Conservation (phyloP, 2,329 filamentous ascomycete species). For the Lachnellula suecica region DNA sequence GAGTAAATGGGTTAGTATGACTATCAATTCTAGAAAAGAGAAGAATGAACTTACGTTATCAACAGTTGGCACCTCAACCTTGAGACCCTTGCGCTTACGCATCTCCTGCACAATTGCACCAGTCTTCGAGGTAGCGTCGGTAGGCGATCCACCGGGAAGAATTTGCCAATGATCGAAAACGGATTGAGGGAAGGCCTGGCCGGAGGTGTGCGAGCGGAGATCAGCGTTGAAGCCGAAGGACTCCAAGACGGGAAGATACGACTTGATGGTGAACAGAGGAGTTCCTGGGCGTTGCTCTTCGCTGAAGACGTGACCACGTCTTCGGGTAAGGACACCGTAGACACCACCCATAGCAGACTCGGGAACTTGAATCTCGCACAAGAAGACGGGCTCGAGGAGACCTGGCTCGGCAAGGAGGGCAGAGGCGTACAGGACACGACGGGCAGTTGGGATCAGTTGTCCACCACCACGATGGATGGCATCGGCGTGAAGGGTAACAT, state of each 20-base stretch:
- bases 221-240: conserved; percentile 99
- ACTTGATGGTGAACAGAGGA: conserved; percentile 99
- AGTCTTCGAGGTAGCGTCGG: conserved; percentile 79
- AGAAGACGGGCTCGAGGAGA: conserved; percentile 96
- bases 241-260: conserved; percentile 94
- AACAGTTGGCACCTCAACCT: conserved; percentile 88
- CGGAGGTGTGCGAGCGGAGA: conserved; percentile 88
- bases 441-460: conserved; percentile 96
- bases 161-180: conserved; percentile 99
- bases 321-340: conserved; percentile 96
- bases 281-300: conserved; percentile 98
- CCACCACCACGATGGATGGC: conserved; percentile 99
- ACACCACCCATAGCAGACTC: conserved; percentile 99
- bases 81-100: conserved; percentile 99
- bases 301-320: conserved; percentile 98
- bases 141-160: conserved; percentile 87
- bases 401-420: conserved; percentile 86
- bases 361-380: conserved; percentile 98
- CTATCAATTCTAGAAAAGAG: conserved; percentile 1
- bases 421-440: conserved; percentile 95
- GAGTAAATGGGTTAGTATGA: conserved; percentile 41
- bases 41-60: conserved; percentile 76
- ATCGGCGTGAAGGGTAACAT: conserved; percentile 99
- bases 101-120: conserved; percentile 82
- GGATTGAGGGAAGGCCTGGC: conserved; percentile 98